Evolutionary conservation across 1,284 basidiomycete species (phyloP), one percentile per base, ranked within the genome.

Genomic region (Ceratobasidium sp.): DNA sequence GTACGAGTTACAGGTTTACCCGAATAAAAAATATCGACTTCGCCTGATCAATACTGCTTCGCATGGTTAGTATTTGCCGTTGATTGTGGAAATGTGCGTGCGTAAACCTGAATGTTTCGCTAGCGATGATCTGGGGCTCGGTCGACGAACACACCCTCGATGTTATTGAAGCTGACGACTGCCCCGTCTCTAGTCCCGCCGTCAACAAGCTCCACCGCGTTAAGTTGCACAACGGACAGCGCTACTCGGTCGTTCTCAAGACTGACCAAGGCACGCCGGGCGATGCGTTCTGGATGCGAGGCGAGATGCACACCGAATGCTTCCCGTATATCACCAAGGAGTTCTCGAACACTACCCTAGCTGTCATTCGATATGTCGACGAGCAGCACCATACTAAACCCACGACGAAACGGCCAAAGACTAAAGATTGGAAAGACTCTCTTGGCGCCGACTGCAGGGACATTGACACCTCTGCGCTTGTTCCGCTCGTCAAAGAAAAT

Each of bases 11-110:
- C 81, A 80, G 9, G 83, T 81, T 78, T 81, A 79, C 71, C 66
- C 53, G 26, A 72, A 76, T 53, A 56, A 55, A 66, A 84, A 82
- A 42, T 88, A 89, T 80, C 89, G 90, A 49, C 83, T 91, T 28
- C 87, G 90, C n/a, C 83, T 91, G 69, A 84, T 90, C 81, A 88
- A 91, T 83, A 81, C 87, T 0, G 89, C 89, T 46, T 85, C 86
- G 23, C 72, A 75, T 64, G 72, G 72, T 75, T 26, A 46, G 72
- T 18, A 40, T 20, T 10, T 26, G 6, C 15, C 26, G 26, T 66
- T 9, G 20, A 13, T 20, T 39, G 4, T 5, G 1, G 40, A n/a
- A 42, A 39, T 15, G 33, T 3, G 12, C 46, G 46, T 13, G 46
- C 9, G 4, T 49, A 9, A 49, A 49, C 46, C 46, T 49, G n/a